These are phyloP conservation scores for Ceratocystis alfenasii DNA, from an alignment of 2,329 filamentous ascomycete genomes.

Conservation along the genomic window DNA sequence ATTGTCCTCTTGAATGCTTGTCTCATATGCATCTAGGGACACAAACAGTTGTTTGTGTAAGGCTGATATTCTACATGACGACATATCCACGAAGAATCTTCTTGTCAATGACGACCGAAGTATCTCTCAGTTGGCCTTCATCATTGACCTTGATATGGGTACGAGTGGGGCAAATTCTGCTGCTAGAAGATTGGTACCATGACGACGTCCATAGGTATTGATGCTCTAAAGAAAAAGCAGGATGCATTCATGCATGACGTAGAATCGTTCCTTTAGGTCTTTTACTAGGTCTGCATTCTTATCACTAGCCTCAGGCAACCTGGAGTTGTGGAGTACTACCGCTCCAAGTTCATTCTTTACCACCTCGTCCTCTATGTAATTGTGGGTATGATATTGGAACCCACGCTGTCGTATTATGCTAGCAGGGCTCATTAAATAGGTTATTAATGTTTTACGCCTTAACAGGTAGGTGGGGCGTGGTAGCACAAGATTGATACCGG, in stretches of 20 bases:
- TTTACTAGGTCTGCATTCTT: not conserved
- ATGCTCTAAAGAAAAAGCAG: not conserved
- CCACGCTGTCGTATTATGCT: too few species aligned
- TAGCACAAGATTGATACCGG: too few species aligned
- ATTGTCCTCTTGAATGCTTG: too few species aligned
- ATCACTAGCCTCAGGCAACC: not conserved
- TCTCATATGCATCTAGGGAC: too few species aligned
- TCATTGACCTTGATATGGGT: not conserved
- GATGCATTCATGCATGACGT: slow-evolving; percentile 1
- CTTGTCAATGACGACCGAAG: not conserved
- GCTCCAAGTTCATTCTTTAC: too few species aligned
- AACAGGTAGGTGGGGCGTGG: too few species aligned
- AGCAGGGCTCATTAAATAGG: too few species aligned
- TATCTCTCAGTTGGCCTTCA: not conserved
- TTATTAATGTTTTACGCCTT: too few species aligned
- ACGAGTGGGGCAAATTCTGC: not conserved
- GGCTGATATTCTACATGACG: not conserved
- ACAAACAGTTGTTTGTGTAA: not conserved
- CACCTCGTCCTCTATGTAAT: too few species aligned
- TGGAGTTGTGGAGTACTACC: too few species aligned
- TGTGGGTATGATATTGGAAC: too few species aligned
- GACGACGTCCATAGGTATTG: not conserved
- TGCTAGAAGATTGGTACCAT: not conserved
- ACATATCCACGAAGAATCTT: not conserved
- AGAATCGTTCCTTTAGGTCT: not conserved